These are phyloP conservation scores for Kokia cookei DNA, from an alignment of 441 rosid genomes.

Conservation along the genomic window DNA sequence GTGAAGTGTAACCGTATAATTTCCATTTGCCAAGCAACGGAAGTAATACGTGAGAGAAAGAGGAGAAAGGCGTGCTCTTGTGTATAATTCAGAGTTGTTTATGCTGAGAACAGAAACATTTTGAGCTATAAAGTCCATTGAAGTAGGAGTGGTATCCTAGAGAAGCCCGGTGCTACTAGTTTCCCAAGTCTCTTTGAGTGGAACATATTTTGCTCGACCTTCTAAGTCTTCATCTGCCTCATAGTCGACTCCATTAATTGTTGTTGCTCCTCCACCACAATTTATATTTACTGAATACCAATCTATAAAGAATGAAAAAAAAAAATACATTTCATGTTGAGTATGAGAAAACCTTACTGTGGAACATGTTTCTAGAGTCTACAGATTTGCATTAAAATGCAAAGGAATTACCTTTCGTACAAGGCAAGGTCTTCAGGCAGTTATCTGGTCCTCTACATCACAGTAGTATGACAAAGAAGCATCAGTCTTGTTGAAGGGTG, in stretches of 20 bases:
- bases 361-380: neutral
- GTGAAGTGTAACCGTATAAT: slow-evolving; percentile 11
- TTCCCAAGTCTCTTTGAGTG: slow-evolving; percentile 32
- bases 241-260: slow-evolving; percentile 15
- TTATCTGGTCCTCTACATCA: slow-evolving; percentile 13
- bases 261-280: slow-evolving; percentile 25
- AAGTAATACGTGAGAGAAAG: slow-evolving; percentile 9
- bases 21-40: slow-evolving; percentile 14
- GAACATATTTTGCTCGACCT: slow-evolving; percentile 33
- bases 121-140: slow-evolving; percentile 13
- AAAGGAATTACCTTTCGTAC: slow-evolving; percentile 22
- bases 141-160: slow-evolving; percentile 20
- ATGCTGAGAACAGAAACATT: slow-evolving; percentile 20
- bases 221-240: slow-evolving; percentile 32
- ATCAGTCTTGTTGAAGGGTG: neutral
- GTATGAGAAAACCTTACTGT: neutral
- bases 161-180: slow-evolving; percentile 43
- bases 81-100: slow-evolving; percentile 16
- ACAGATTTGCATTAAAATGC: neutral
- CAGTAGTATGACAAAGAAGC: neutral
- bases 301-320: slow-evolving; percentile 6
- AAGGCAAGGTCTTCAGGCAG: slow-evolving; percentile 14
- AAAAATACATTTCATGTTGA: neutral
- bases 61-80: slow-evolving; percentile 12
- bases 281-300: slow-evolving; percentile 28